Evolutionary conservation across 148 eudicot genomes (phyloP).

Genomic region (Diospyros kaki): DNA sequence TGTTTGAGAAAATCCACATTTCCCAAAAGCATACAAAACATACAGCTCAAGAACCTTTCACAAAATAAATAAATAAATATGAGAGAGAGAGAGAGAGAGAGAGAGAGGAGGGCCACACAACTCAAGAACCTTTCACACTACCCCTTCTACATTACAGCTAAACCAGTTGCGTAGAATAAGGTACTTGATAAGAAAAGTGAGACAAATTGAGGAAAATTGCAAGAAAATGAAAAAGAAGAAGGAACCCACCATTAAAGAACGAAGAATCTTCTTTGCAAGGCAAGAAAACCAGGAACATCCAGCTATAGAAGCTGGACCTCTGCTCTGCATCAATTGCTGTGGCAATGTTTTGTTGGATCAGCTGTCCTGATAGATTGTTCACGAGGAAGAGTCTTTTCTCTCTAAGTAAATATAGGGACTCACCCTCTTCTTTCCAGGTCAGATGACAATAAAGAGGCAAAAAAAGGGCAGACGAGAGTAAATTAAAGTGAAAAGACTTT

Average conservation of each 20-base stretch:
- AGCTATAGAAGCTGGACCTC: constrained; percentile 12
- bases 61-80: constrained; percentile 10
- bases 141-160: constrained; percentile 3
- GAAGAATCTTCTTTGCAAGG: not conserved
- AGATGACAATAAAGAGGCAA: constrained; percentile 17
- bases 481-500: constrained; percentile 13
- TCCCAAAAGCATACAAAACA: no score
- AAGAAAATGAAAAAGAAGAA: not conserved
- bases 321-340: constrained; percentile 6
- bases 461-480: constrained; percentile 18
- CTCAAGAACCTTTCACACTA: not conserved
- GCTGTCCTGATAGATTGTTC: constrained; percentile 21
- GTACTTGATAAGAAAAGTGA: not conserved
- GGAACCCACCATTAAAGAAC: not conserved
- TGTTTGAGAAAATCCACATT: no score
- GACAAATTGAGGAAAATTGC: not conserved
- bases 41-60: not conserved
- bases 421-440: constrained; percentile 26
- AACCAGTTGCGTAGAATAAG: not conserved
- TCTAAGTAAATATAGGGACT: constrained; percentile 14
- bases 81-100: constrained; percentile 9
- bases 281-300: constrained; percentile 13
- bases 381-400: constrained; percentile 24
- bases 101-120: not conserved
- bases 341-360: constrained; percentile 22